Evolutionary conservation across 2,329 filamentous ascomycete genomes (phyloP), one percentile per base, ranked within the genome.

Genomic region (Pseudogymnoascus sp.): DNA sequence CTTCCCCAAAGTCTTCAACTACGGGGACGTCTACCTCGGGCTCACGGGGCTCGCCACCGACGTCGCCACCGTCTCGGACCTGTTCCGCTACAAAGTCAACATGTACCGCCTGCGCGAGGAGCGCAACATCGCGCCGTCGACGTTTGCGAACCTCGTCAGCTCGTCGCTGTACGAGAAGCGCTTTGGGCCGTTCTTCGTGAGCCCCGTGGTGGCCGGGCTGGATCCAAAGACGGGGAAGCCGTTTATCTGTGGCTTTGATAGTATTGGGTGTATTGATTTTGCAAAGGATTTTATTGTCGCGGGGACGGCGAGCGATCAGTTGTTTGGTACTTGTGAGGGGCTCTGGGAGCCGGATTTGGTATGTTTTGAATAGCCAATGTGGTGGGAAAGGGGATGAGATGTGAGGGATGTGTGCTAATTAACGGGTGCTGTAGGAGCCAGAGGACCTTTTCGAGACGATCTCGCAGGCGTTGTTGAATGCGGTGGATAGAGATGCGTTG

Each of bases 61-160:
- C 77, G 92, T 99, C 68, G 86, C 85, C 68, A 97, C 93, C 71
- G 93, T 99, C 70, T 90, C 88, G 72, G 93, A 99, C 79, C 88
- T 97, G 70, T 96, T 99, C 85, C 92, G 95, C 75, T 97, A 96
- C 87, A 99, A 99, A 84, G 91, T 96, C 78, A 99, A 99, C 85
- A 96, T 99, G 90, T 99, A 99, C 85, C 90, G 95, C 69, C 86
- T 99, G 74, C 91, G 95, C 74, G 95, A 99, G 83, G 95, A 99
- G 83, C 92, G 95, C 75, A 85, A 92, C 82, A 97, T 99, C 78
- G 88, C 90, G 63, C 95, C 95, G 53, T 85, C 90, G 76, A 99
- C 95, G 65, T 92, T 99, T 79, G 93, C 95, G 77, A 97, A 99
- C 82, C 86, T 99, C 69, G 93, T 99, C 72, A 90, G 87, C 73